Percentiles rank a stretch among this genome's conserved stretches.
phyloP scores from a whole-genome alignment of 306 rosid species.

The cucumber (Cucumis sativus) region Cucumber_9930_V3 NC_026659.2:20732501-20733000 shows the following conservation, averaged over 20 bases:
- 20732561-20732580: neutral
- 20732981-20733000: conserved; percentile 99
- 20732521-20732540: neutral
- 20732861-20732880: neutral
- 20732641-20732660: neutral
- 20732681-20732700: neutral
- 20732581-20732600: neutral
- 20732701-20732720: conserved; percentile 74
- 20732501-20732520: neutral
- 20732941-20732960: conserved; percentile 92
- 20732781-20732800: conserved; percentile 83
- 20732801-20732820: conserved; percentile 39
- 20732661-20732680: neutral
- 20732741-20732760: conserved; percentile 67
- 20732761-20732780: conserved; percentile 83
- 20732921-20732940: conserved; percentile 94
- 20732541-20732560: neutral
- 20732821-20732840: neutral
- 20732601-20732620: neutral
- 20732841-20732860: neutral
- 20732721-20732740: conserved; percentile 89
- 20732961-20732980: conserved; percentile 78
- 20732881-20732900: neutral
- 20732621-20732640: neutral
- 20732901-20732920: neutral